phyloP scores from a whole-genome alignment of 1,284 basidiomycete genomes.

The Athelia sp. region DNA sequence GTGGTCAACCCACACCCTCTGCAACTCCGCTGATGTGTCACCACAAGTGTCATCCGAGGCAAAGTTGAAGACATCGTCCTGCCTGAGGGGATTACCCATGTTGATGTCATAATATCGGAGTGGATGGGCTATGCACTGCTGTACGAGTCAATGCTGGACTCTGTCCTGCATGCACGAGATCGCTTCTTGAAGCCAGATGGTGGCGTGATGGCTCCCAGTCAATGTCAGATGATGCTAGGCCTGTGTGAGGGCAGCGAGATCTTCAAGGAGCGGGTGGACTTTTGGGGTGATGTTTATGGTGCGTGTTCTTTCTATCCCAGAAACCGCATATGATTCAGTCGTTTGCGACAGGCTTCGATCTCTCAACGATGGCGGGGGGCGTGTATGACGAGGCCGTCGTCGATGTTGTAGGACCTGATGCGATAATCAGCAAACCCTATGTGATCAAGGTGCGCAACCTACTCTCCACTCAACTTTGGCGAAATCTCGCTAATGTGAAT shows the following conservation, averaged over 20 bases:
- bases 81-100: slow-evolving; percentile 66
- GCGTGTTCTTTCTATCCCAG: slow-evolving; percentile 13
- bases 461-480: slow-evolving; percentile 1
- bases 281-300: slow-evolving; percentile 94
- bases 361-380: slow-evolving; percentile 71
- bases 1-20: slow-evolving; percentile 16
- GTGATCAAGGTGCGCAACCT: slow-evolving; percentile 65
- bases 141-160: slow-evolving; percentile 98
- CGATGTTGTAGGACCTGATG: slow-evolving; percentile 70
- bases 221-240: slow-evolving; percentile 82
- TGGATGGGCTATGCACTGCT: slow-evolving; percentile 97
- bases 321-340: not conserved
- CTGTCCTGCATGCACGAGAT: slow-evolving; percentile 85
- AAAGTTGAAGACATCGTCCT: slow-evolving; percentile 84
- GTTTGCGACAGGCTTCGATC: slow-evolving; percentile 65
- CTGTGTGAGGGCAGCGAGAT: slow-evolving; percentile 76
- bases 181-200: slow-evolving; percentile 67
- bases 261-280: slow-evolving; percentile 76
- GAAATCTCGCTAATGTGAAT: not conserved
- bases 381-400: slow-evolving; percentile 78
- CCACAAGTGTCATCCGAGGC: slow-evolving; percentile 68
- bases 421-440: slow-evolving; percentile 64
- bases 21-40: not conserved
- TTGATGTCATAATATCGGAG: slow-evolving; percentile 94
- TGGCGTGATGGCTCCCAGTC: slow-evolving; percentile 91